Evolutionary conservation across 108 stramenopile species (phyloP), one percentile per base, ranked within the genome.

Genomic region (Fistulifera solaris): DNA sequence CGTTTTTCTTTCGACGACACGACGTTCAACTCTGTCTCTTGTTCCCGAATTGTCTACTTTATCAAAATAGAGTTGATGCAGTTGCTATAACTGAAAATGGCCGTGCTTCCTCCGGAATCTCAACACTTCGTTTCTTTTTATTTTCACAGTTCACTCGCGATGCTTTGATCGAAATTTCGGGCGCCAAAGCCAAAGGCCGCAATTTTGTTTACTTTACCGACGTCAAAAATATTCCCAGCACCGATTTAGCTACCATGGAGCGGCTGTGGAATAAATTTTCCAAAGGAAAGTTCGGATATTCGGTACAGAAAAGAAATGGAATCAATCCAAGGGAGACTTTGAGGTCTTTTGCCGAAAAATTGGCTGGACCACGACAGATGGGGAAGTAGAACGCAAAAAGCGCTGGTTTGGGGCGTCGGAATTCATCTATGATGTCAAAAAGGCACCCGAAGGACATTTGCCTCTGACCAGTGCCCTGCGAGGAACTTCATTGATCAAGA

Each of bases 191-290:
- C 13, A 78, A 77, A 55, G 90, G 89, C 28, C 78, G 94, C n/a
- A 76, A 83, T 54, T 97, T 94, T 69, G 96, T 97, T 21, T 97
- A 97, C 68, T 97, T 87, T 65, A 97, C 96, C 11, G 94, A 97
- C 70, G 96, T 96, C 7, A 92, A 94, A 67, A 64, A 75, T 43
- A 94, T 96, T 43, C 93, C 88, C 7, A 71, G 61, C 42, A 91
- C 77, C 15, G 96, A 96, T 63, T 57, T 97, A 27, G 95, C 93
- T 10, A 96, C 96, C 11, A 96, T 97, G 26, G 96, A 97, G 70
- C 71, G 87, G 44, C 75, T 97, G 41, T 97, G 96, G 96, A 71
- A 72, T 23, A 75, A 87, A 60, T 96, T 93, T 67, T 91, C 85
- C n/a, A 72, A 72, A 17, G 89, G 89, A 28, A 97, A 97, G 60